A percentile compares a stretch with the other conserved stretches of the same genome.
Evolutionary conservation across 2,329 filamentous ascomycete species (phyloP).

Genomic region (Esteya vermicola): DNA sequence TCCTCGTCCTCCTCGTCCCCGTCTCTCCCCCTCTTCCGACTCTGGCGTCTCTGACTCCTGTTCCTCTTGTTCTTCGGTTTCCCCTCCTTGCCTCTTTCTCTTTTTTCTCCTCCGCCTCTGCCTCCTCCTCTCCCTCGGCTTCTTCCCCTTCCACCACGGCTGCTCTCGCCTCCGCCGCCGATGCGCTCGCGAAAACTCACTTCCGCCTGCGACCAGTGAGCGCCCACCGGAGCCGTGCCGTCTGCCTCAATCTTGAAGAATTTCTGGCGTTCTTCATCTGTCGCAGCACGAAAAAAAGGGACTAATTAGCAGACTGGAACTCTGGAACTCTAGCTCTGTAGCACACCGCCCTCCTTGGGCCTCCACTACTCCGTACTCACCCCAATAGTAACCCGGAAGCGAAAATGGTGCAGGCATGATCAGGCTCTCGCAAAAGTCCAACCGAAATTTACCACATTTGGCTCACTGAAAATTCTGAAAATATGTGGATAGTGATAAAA

Average conservation of each 20-base stretch:
- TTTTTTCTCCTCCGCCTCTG: neutral
- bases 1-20: no score
- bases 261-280: constrained; percentile 41
- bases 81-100: neutral
- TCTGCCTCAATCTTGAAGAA: constrained; percentile 51
- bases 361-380: constrained; percentile 16
- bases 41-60: no score
- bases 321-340: no score
- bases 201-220: constrained; percentile 35
- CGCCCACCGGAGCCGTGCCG: constrained; percentile 30
- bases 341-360: no score
- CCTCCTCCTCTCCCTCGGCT: neutral
- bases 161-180: neutral
- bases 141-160: no score
- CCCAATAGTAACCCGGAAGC: constrained; percentile 42
- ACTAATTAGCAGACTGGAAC: no score
- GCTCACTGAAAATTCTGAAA: no score
- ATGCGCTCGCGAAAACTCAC: neutral
- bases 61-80: no score
- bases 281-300: no score
- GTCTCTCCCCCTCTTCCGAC: no score
- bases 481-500: no score
- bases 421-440: constrained; percentile 3
- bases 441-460: neutral
- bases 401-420: constrained; percentile 12